A percentile compares a stretch with the other conserved stretches of the same genome.
Evolutionary conservation across 306 rosid genomes (phyloP).

Genomic region (Echinosophora koreensis): DNA sequence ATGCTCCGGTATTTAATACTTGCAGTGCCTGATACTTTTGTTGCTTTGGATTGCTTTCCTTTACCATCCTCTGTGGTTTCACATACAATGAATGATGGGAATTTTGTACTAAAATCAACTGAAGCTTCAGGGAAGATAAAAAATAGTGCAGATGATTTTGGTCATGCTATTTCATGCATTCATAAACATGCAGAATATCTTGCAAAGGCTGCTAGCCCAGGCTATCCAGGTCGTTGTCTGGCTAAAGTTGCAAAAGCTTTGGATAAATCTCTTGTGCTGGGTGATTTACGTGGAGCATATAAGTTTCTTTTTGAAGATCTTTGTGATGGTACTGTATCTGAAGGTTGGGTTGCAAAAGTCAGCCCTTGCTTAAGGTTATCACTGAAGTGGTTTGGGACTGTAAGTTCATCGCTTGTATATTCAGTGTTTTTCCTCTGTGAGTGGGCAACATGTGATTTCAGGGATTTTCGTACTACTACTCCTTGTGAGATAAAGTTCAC

Average conservation of each 20-base stretch:
- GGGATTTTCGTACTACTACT: conserved; percentile 73
- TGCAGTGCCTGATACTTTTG: conserved; percentile 92
- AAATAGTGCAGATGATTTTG: conserved; percentile 71
- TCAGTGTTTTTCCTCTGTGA: conserved; percentile 93
- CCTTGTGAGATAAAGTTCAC: conserved; percentile 74
- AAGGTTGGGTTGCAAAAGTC: conserved; percentile 80
- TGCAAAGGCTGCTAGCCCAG: conserved; percentile 78
- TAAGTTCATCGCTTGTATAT: conserved; percentile 64
- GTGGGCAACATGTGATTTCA: conserved; percentile 97
- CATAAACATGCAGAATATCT: conserved; percentile 75
- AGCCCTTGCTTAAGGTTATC: conserved; percentile 87
- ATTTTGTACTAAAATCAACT: conserved; percentile 62
- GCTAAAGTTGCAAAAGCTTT: conserved; percentile 83
- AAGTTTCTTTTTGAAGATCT: conserved; percentile 82
- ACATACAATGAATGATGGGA: conserved; percentile 73
- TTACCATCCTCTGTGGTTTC: conserved; percentile 76
- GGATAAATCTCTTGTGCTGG: conserved; percentile 79
- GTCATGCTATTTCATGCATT: conserved; percentile 72
- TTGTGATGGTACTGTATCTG: conserved; percentile 70
- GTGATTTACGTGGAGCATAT: conserved; percentile 73
- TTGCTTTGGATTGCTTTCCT: conserved; percentile 94
- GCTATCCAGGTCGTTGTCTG: conserved; percentile 72
- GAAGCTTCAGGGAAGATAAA: conserved; percentile 69
- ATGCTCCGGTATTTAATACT: conserved; percentile 87
- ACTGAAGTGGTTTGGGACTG: conserved; percentile 80